These are phyloP conservation scores for Spiromastix sp. DNA, from an alignment of 2,329 filamentous ascomycete genomes.

Conservation along the genomic window DNA sequence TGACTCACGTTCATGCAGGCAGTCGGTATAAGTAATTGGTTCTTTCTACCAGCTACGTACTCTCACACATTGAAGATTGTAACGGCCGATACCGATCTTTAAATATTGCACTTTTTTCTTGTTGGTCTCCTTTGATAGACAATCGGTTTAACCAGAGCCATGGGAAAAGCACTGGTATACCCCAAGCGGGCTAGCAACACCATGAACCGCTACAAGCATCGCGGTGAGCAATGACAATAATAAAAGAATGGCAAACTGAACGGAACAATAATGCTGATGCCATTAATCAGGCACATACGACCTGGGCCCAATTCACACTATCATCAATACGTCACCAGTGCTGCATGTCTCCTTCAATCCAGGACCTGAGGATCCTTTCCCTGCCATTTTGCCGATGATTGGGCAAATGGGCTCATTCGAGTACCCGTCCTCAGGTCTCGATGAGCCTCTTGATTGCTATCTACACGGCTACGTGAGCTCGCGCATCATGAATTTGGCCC, in stretches of 20 bases:
- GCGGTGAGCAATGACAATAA: slow-evolving; percentile 40
- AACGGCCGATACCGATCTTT: too few relatives aligned
- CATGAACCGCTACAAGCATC: slow-evolving; percentile 55
- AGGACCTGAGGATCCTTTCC: slow-evolving; percentile 54
- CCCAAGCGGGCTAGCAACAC: slow-evolving; percentile 55
- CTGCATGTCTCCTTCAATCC: slow-evolving; percentile 71
- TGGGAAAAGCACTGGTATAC: slow-evolving; percentile 42
- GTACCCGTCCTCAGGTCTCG: slow-evolving; percentile 45
- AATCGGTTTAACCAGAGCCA: slow-evolving; percentile 9
- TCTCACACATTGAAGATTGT: too few relatives aligned
- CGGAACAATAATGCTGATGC: too few relatives aligned
- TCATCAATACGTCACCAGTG: slow-evolving; percentile 64
- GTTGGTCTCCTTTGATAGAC: not conserved
- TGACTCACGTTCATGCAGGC: too few relatives aligned
- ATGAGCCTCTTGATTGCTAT: slow-evolving; percentile 64
- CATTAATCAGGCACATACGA: slow-evolving; percentile 54
- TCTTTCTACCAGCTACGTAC: too few relatives aligned
- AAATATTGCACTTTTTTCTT: too few relatives aligned
- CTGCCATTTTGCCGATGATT: slow-evolving; percentile 73
- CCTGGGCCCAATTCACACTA: slow-evolving; percentile 59
- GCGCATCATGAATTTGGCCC: slow-evolving; percentile 60
- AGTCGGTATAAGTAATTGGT: too few relatives aligned
- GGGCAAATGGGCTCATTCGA: slow-evolving; percentile 68
- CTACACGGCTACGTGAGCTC: slow-evolving; percentile 77
- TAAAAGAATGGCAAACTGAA: too few relatives aligned